A percentile compares a stretch with the other conserved stretches of the same genome.
Evolutionary conservation across 257 asterid genomes (phyloP).

Genomic region (Jacaranda mimosifolia): DNA sequence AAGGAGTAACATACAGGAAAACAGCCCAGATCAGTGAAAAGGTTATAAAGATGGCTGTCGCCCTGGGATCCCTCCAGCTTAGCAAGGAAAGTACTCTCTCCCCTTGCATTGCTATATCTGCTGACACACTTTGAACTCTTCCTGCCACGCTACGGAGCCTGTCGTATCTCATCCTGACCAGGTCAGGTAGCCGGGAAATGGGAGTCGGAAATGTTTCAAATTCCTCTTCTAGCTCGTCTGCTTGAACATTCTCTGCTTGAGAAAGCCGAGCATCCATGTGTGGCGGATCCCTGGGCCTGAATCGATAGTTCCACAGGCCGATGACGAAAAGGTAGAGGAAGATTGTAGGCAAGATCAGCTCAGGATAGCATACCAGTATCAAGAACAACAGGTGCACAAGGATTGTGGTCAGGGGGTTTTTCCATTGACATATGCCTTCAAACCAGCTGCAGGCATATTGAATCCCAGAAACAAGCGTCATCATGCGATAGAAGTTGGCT

Average conservation of each 20-base stretch:
- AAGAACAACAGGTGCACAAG: slow-evolving; percentile 79
- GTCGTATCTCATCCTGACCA: slow-evolving; percentile 73
- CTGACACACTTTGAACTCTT: slow-evolving; percentile 78
- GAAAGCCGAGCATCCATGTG: slow-evolving; percentile 93
- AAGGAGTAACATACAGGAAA: slow-evolving; percentile 76
- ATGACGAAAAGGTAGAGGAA: slow-evolving; percentile 91
- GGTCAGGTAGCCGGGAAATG: slow-evolving; percentile 47
- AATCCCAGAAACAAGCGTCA: slow-evolving; percentile 66
- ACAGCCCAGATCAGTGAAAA: slow-evolving; percentile 75
- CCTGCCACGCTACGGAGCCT: slow-evolving; percentile 78
- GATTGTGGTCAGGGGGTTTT: slow-evolving; percentile 78
- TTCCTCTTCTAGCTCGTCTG: slow-evolving; percentile 89
- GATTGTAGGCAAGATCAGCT: slow-evolving; percentile 78
- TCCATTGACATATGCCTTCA: slow-evolving; percentile 77
- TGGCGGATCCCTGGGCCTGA: slow-evolving; percentile 78
- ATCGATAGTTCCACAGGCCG: slow-evolving; percentile 83
- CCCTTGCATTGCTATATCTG: slow-evolving; percentile 89
- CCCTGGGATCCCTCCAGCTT: slow-evolving; percentile 98
- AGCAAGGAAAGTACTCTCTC: slow-evolving; percentile 79
- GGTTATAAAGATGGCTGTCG: slow-evolving; percentile 71
- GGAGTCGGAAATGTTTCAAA: slow-evolving; percentile 82
- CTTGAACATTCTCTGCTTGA: slow-evolving; percentile 67
- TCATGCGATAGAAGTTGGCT: slow-evolving; percentile 80
- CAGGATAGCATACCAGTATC: slow-evolving; percentile 84
- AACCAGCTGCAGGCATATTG: slow-evolving; percentile 63